Evolutionary conservation across 345 rosid genomes (phyloP).

Genomic region (Cardamine occulta): DNA sequence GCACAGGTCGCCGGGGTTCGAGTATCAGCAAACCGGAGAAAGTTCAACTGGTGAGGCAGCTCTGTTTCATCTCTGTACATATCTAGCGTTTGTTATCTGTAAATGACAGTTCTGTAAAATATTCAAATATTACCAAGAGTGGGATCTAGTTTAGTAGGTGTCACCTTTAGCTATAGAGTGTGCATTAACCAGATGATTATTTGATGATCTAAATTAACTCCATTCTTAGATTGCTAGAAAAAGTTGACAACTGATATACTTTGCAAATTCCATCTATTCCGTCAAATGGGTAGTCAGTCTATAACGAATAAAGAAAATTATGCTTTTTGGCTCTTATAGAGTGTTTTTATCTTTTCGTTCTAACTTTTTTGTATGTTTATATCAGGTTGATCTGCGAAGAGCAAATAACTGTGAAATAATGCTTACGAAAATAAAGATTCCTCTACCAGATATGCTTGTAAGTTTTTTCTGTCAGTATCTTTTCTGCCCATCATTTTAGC

Average conservation of each 20-base stretch:
- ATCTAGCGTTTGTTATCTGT: conserved; percentile 4
- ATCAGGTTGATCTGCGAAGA: conserved; percentile 93
- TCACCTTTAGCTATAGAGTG: conserved; percentile 1
- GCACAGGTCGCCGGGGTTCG: conserved; percentile 81
- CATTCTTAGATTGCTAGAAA: conserved; percentile 7
- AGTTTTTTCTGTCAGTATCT: conserved; percentile 46
- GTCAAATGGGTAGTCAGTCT: conserved; percentile 14
- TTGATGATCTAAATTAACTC: conserved; percentile 17
- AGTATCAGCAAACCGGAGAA: conserved; percentile 85
- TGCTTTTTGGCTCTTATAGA: conserved; percentile 1
- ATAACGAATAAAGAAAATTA: background rate
- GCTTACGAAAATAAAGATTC: conserved; percentile 94
- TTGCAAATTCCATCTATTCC: background rate
- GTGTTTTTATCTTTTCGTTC: conserved; percentile 3
- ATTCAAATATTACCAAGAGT: conserved; percentile 2
- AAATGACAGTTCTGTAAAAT: conserved; percentile 15
- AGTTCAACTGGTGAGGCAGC: conserved; percentile 82
- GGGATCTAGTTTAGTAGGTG: conserved; percentile 4
- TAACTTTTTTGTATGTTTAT: conserved; percentile 24
- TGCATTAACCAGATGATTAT: conserved; percentile 10
- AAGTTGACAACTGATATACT: conserved; percentile 1
- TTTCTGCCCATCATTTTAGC: conserved; percentile 34
- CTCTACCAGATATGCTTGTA: conserved; percentile 95
- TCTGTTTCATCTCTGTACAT: conserved; percentile 28
- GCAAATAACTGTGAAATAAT: conserved; percentile 99